Evolutionary conservation across 169 alveolate species (phyloP).

Genomic region (Plasmodium vivax): DNA sequence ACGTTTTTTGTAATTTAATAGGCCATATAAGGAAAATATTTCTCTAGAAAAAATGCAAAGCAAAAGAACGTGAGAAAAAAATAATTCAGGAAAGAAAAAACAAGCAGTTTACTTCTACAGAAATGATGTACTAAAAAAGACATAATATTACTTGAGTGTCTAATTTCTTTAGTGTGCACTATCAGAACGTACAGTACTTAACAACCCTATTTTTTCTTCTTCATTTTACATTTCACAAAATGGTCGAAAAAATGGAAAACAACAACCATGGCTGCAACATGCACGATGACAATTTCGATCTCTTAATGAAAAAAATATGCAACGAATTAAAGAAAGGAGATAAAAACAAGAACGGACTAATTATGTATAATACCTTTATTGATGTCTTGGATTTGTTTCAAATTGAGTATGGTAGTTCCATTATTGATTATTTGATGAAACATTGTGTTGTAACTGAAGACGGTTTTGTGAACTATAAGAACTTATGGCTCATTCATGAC

Average conservation of each 20-base stretch:
- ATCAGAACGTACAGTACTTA: background rate
- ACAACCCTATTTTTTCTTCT: background rate
- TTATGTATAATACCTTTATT: slow-evolving; percentile 38
- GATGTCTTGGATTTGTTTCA: slow-evolving; percentile 62
- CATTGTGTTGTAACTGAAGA: slow-evolving; percentile 61
- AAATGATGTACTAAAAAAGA: background rate
- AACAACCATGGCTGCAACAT: background rate
- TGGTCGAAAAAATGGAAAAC: slow-evolving; percentile 10
- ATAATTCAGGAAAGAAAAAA: slow-evolving; percentile 18
- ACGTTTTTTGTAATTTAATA: slow-evolving; percentile 1
- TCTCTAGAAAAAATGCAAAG: slow-evolving; percentile 9
- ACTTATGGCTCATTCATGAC: slow-evolving; percentile 54
- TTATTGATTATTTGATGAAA: slow-evolving; percentile 63
- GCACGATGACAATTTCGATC: slow-evolving; percentile 6
- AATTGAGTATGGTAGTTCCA: slow-evolving; percentile 49
- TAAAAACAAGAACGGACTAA: slow-evolving; percentile 68
- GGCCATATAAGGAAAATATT: slow-evolving; percentile 7
- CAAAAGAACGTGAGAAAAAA: background rate
- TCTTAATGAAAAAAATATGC: slow-evolving; percentile 38
- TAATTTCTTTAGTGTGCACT: background rate
- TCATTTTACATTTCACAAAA: slow-evolving; percentile 5
- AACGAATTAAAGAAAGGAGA: slow-evolving; percentile 58
- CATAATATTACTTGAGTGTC: background rate
- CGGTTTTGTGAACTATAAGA: slow-evolving; percentile 67
- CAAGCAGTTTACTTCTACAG: background rate